Evolutionary conservation across 75 land plant genomes (phyloP).

Genomic region (Gnetum montanum): DNA sequence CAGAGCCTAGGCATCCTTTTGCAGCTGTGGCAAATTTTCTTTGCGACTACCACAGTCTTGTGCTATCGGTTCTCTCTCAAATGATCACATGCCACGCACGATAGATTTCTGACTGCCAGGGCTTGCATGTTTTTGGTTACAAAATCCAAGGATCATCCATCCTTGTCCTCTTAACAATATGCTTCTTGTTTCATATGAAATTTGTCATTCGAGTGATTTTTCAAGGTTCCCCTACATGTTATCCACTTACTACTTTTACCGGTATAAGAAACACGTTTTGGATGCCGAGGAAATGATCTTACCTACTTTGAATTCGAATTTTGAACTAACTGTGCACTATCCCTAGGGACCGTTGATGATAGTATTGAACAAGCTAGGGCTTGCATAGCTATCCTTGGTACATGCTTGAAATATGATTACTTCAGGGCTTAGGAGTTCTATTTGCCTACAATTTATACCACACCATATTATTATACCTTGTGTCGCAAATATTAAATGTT

Average conservation of each 20-base stretch:
- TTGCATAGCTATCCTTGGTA: slow-evolving; percentile 38
- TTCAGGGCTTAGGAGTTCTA: slow-evolving; percentile 69
- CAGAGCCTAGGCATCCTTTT: slow-evolving; percentile 54
- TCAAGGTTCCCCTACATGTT: slow-evolving; percentile 24
- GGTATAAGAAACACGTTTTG: slow-evolving; percentile 39
- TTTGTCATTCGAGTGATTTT: slow-evolving; percentile 44
- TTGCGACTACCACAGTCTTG: slow-evolving; percentile 66
- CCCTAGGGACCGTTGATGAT: slow-evolving; percentile 59
- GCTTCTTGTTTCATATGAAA: slow-evolving; percentile 45
- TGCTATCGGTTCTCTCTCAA: slow-evolving; percentile 71
- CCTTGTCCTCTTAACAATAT: slow-evolving; percentile 49
- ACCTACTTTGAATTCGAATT: slow-evolving; percentile 57
- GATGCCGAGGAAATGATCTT: slow-evolving; percentile 65
- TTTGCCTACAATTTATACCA: slow-evolving; percentile 74
- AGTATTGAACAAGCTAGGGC: slow-evolving; percentile 48
- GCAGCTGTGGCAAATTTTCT: slow-evolving; percentile 62
- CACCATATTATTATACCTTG: slow-evolving; percentile 66
- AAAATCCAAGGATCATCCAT: slow-evolving; percentile 76
- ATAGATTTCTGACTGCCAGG: slow-evolving; percentile 71
- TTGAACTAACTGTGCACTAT: slow-evolving; percentile 68
- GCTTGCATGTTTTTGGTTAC: slow-evolving; percentile 62
- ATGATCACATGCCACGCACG: slow-evolving; percentile 64
- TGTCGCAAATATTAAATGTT: slow-evolving; percentile 37
- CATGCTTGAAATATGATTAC: slow-evolving; percentile 57
- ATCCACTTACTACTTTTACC: slow-evolving; percentile 56